Evolutionary conservation across 768 basidiomycete genomes (phyloP), one percentile per base, ranked within the genome.

Genomic region (Trametes sanguinea): DNA sequence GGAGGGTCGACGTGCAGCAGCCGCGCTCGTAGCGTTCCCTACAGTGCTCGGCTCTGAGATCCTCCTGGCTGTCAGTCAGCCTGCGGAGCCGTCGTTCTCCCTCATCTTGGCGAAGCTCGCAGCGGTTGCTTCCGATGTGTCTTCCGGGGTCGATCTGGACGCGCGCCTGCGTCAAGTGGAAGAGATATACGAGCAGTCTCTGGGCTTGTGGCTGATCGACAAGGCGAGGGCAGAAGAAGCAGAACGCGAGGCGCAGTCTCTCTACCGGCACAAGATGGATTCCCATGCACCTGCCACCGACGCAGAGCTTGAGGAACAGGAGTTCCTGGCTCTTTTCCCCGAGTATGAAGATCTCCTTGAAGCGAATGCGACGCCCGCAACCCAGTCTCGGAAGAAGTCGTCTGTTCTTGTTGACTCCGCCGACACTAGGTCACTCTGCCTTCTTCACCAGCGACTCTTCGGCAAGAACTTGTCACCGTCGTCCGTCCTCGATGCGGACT

Each of bases 301-400:
- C 61, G 84, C 83, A 4, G 90, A 94, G 68, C 70, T 83, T 40
- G 94, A 97, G 70, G 91, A 90, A 72, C 80, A 81, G 63, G 97
- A 98, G 66, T 93, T 98, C 68, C 75, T 87, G 47, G 76, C 83
- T 5, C 72, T 98, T 32, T 99, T 99, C 74, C 97, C 97, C 11
- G 85, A 85, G 10, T 96, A 87, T 66, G 90, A 89, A 35, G 83
- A 89, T 57, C 78, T 74, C 29, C 72, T 87, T 14, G 77, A 81
- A 37, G 65, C 69, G 22, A 48, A 63, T 11, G 17, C 44, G 3
- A n/a, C 50, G 13, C 3, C 50, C 3, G 33, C 54, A 4, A 10
- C 3, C 22, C n/a, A 42, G 27, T 6, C 54, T 5, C 40, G 37
- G 13, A 35, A 14, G 11, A 56, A 60, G 46, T 68, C 64, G 51